Evolutionary conservation across 345 rosid genomes (phyloP).

Genomic region (Geranium brycei): DNA sequence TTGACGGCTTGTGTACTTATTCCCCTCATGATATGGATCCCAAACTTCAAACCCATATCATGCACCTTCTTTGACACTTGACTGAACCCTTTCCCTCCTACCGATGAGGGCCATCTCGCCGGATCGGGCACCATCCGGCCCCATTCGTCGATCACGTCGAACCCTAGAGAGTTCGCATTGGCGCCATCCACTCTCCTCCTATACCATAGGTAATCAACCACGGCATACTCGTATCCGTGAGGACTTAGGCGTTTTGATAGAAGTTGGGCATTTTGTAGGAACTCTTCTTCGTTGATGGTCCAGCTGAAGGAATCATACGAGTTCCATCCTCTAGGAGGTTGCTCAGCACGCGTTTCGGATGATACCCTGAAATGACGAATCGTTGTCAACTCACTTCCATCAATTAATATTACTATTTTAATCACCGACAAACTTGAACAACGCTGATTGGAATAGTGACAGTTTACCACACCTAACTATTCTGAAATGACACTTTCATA

Average conservation of each 20-base stretch:
- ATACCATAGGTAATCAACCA: slow-evolving; percentile 84
- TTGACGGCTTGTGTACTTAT: slow-evolving; percentile 64
- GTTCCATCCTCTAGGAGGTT: slow-evolving; percentile 84
- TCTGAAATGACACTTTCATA: too few relatives aligned
- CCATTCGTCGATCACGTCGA: slow-evolving; percentile 77
- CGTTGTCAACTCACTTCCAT: too few relatives aligned
- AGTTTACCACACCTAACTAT: too few relatives aligned
- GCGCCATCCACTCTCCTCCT: slow-evolving; percentile 61
- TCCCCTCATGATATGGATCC: slow-evolving; percentile 80
- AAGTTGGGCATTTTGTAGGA: slow-evolving; percentile 45
- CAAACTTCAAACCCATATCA: slow-evolving; percentile 66
- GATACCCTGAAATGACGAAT: slow-evolving; percentile 19
- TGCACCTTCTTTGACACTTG: slow-evolving; percentile 59
- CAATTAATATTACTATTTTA: too few relatives aligned
- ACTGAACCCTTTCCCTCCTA: slow-evolving; percentile 52
- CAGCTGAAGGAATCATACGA: slow-evolving; percentile 76
- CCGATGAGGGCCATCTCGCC: slow-evolving; percentile 63
- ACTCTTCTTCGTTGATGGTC: slow-evolving; percentile 68
- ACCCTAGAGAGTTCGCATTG: slow-evolving; percentile 43
- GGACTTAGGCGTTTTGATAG: slow-evolving; percentile 40
- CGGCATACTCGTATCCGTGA: slow-evolving; percentile 67
- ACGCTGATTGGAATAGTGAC: too few relatives aligned
- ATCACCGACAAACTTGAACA: too few relatives aligned
- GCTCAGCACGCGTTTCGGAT: slow-evolving; percentile 26
- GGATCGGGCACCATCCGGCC: slow-evolving; percentile 71